Evolutionary conservation across 768 basidiomycete genomes (phyloP), one percentile per base, ranked within the genome.

Genomic region (Termitomyces sp.): DNA sequence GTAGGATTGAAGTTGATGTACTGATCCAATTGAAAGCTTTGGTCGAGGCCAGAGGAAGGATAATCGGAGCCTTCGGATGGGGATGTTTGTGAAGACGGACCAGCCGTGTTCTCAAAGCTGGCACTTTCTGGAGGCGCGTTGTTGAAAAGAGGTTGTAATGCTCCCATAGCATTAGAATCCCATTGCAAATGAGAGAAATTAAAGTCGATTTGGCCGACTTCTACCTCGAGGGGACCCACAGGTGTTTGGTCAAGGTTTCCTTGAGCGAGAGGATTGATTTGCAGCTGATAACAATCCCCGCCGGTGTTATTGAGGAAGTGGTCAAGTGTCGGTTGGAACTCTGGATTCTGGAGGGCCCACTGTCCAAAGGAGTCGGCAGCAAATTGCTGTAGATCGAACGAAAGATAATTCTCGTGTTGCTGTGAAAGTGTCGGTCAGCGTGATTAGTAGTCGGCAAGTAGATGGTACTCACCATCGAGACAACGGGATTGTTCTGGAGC

Each of bases 1-100:
- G 53, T 50, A 8, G 56, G 59, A 9, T 63, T 58, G 20, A 61
- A 69, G 54, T 80, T 74, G 62, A 80, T 62, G 51, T 69, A 80
- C 27, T 73, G 61, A 60, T 78, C 70, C 14, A 60, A n/a, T 10
- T 27, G 49, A 45, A 63, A 63, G 34, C 24, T 32, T 33, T 63
- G 56, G 32, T 63, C 53, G 18, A 51, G 20, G 12, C 36, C 34
- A 9, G 59, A 46, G 7, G 56, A 55, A 37, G 53, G 36, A 16
- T 45, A 13, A 22, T 26, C 54, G 36, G 57, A 58, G 16, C 46
- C 42, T 51, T 47, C 44, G 36, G 49, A 44, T 27, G 47, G 12
- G 14, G 56, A 57, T 7, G 59, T 34, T 12, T 57, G 27, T 2
- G 64, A 27, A 8, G 56, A 30, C 22, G 67, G 46, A 27, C 61